Percentiles rank a stretch among this genome's conserved stretches.
Evolutionary conservation across 148 eudicot genomes (phyloP).

Genomic region (Rhododendron kiyosumense): DNA sequence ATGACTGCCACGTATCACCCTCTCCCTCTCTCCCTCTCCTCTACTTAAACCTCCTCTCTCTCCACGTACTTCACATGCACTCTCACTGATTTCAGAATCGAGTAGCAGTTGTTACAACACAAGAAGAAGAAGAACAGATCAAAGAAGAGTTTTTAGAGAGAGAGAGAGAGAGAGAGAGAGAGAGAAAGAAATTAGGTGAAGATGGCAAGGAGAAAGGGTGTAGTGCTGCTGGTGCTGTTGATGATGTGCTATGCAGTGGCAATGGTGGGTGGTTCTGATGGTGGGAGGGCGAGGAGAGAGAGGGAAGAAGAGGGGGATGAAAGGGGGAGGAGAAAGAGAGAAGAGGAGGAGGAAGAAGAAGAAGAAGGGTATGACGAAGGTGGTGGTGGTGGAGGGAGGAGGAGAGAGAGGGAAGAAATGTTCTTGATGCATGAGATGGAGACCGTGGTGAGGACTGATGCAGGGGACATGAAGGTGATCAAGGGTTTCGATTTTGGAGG

Average conservation of each 20-base stretch:
- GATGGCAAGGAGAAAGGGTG: conserved; percentile 22
- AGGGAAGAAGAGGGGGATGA: conserved; percentile 4
- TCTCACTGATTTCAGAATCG: neutral
- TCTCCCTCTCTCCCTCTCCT: neutral
- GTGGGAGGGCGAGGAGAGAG: conserved; percentile 12
- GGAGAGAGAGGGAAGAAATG: conserved; percentile 18
- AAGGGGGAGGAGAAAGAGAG: conserved; percentile 6
- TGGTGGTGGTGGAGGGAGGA: conserved; percentile 10
- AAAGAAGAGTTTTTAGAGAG: neutral
- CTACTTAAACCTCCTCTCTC: conserved; percentile 10
- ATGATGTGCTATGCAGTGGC: conserved; percentile 23
- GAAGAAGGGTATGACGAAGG: conserved; percentile 16
- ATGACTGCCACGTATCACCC: conserved; percentile 20
- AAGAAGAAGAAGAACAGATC: neutral
- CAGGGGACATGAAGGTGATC: conserved; percentile 70
- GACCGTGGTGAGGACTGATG: conserved; percentile 58
- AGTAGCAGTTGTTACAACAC: neutral
- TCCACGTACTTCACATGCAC: neutral
- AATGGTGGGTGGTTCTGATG: conserved; percentile 13
- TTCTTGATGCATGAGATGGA: conserved; percentile 48
- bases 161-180: neutral
- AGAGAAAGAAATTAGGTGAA: neutral
- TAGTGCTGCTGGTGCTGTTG: conserved; percentile 22
- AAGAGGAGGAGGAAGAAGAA: conserved; percentile 17
- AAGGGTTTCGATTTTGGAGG: conserved; percentile 20